phyloP scores from a whole-genome alignment of 2,329 filamentous ascomycete genomes.

The Dactylellina haptotyla region DNA sequence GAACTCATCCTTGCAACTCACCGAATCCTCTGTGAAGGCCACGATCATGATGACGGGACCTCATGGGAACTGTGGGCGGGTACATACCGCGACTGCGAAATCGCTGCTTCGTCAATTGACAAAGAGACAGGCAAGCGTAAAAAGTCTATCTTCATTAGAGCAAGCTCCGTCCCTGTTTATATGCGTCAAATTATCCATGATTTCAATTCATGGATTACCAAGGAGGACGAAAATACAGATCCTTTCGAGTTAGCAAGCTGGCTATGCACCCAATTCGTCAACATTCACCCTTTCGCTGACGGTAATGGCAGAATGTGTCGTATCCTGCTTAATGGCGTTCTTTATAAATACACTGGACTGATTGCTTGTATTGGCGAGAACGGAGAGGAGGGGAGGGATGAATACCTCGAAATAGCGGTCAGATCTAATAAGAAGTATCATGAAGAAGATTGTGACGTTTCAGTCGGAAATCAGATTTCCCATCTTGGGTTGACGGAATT shows the following conservation, averaged over 20 bases:
- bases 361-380: constrained; percentile 23
- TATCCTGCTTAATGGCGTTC: constrained; percentile 30
- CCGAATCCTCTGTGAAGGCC: constrained; percentile 5
- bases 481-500: constrained; percentile 4
- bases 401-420: constrained; percentile 47
- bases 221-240: not conserved
- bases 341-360: constrained; percentile 31
- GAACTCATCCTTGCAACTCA: constrained; percentile 26
- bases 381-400: constrained; percentile 7
- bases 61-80: constrained; percentile 29
- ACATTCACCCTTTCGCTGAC: constrained; percentile 31
- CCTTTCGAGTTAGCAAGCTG: constrained; percentile 17
- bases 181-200: not conserved
- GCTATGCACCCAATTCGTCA: constrained; percentile 26
- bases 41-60: constrained; percentile 12
- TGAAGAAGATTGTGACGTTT: constrained; percentile 24
- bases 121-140: not conserved
- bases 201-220: constrained; percentile 35
- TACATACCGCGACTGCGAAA: constrained; percentile 37
- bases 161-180: constrained; percentile 6
- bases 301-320: constrained; percentile 30
- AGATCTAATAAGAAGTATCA: constrained; percentile 7
- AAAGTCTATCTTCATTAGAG: constrained; percentile 29
- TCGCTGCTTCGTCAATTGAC: constrained; percentile 28
- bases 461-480: constrained; percentile 4